Percentiles rank a stretch among this genome's conserved stretches.
These are phyloP conservation scores for Flagelloscypha sp. DNA, from an alignment of 768 basidiomycete genomes.

Conservation along the genomic window DNA sequence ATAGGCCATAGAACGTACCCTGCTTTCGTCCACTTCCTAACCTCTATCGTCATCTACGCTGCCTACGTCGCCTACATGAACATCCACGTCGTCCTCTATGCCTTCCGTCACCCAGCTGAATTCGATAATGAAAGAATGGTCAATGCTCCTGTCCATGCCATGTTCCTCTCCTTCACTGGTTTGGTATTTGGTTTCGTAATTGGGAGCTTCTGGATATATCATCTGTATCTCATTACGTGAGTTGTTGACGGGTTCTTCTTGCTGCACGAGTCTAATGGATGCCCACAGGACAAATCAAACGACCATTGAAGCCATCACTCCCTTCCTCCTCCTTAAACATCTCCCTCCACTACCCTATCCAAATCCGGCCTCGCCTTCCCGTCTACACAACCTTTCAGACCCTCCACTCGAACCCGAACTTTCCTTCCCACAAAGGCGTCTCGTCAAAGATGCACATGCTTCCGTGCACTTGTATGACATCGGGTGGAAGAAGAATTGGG, in stretches of 20 bases:
- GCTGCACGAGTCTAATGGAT: neutral
- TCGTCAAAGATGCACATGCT: conserved; percentile 57
- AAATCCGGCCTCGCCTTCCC: conserved; percentile 12
- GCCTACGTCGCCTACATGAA: conserved; percentile 51
- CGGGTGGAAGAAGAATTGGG: conserved; percentile 66
- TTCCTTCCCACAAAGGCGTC: conserved; percentile 50
- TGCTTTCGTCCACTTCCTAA: conserved; percentile 73
- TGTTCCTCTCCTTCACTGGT: conserved; percentile 54
- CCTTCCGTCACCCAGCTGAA: conserved; percentile 31
- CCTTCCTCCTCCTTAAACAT: conserved; percentile 64
- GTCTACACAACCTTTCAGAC: conserved; percentile 44
- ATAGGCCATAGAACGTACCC: conserved; percentile 80
- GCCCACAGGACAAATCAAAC: conserved; percentile 70
- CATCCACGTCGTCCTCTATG: conserved; percentile 47
- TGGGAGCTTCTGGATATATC: conserved; percentile 70
- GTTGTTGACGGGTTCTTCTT: conserved; percentile 18
- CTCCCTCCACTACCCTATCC: conserved; percentile 52
- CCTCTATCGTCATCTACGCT: conserved; percentile 53
- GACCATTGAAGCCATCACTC: conserved; percentile 70
- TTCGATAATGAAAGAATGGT: conserved; percentile 38
- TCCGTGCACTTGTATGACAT: conserved; percentile 61
- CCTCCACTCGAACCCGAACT: conserved; percentile 71
- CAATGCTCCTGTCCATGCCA: conserved; percentile 60
- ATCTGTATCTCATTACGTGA: conserved; percentile 68
- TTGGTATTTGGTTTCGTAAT: conserved; percentile 54